These are phyloP conservation scores for Corynascus novoguineensis DNA, from an alignment of 495 filamentous ascomycete species.

Conservation along the genomic window DNA sequence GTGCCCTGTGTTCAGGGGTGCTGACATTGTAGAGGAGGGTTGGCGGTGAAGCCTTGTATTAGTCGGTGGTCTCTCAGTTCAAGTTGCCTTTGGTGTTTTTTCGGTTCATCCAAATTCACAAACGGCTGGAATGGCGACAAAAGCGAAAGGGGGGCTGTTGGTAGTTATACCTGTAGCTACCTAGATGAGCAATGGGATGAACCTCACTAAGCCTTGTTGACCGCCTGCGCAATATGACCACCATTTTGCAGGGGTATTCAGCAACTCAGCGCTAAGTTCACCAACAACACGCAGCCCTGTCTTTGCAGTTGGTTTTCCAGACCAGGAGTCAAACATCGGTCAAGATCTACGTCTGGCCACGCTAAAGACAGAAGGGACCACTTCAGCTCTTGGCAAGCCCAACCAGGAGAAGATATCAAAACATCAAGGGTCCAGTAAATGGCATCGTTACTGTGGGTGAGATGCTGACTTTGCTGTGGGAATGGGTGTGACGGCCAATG, in stretches of 20 bases:
- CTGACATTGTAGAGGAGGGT: slow-evolving; percentile 10
- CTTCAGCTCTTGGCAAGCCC: slow-evolving; percentile 13
- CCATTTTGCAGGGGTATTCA: slow-evolving; percentile 6
- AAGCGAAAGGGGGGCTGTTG: too few relatives aligned
- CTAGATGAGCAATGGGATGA: too few relatives aligned
- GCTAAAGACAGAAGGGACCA: neutral
- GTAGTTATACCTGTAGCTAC: too few relatives aligned
- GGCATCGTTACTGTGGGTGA: neutral
- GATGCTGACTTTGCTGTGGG: neutral
- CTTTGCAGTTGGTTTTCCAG: too few relatives aligned
- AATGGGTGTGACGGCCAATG: neutral
- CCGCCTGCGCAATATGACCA: slow-evolving; percentile 2
- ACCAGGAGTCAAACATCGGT: too few relatives aligned
- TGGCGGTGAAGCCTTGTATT: neutral
- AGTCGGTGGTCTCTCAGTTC: neutral
- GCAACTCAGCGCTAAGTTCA: too few relatives aligned
- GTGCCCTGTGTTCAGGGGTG: slow-evolving; percentile 5
- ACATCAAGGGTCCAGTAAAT: neutral
- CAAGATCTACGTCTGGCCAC: neutral
- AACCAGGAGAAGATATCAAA: neutral
- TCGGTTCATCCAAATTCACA: too few relatives aligned
- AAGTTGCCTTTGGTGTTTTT: neutral
- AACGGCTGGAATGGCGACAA: too few relatives aligned
- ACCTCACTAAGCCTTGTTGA: neutral
- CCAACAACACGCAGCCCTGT: too few relatives aligned